A percentile compares a stretch with the other conserved stretches of the same genome.
Evolutionary conservation across 2,329 filamentous ascomycete species (phyloP).

Genomic region (Tolypocladium guangdongense): DNA sequence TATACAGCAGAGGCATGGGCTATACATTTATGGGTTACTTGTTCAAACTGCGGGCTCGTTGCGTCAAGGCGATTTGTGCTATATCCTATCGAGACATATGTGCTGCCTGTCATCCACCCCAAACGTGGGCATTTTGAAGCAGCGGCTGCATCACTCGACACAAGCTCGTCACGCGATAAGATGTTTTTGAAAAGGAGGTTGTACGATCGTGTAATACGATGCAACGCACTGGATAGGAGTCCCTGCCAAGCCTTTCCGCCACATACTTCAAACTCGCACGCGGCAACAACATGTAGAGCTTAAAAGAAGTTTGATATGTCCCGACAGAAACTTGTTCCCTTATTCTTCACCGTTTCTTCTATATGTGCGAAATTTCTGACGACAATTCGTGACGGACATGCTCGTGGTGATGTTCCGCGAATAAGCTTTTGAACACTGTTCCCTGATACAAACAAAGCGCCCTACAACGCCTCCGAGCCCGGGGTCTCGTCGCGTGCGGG

Average conservation of each 20-base stretch:
- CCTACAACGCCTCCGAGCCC: background rate
- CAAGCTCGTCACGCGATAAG: background rate
- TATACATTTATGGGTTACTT: background rate
- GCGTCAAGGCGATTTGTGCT: background rate
- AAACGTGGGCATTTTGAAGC: background rate
- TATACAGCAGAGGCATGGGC: background rate
- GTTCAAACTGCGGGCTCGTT: background rate
- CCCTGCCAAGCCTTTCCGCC: background rate
- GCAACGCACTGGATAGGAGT: background rate
- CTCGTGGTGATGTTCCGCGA: slow-evolving; percentile 2
- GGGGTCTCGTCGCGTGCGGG: background rate
- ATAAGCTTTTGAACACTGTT: slow-evolving; percentile 1
- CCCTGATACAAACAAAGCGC: background rate
- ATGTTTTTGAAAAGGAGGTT: background rate
- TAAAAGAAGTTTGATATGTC: too few species aligned
- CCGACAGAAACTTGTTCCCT: background rate
- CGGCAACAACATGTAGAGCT: background rate
- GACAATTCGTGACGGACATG: slow-evolving; percentile 5
- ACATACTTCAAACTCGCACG: background rate
- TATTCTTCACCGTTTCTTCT: background rate
- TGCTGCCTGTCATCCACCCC: too few species aligned
- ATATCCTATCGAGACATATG: background rate
- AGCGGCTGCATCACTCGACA: too few species aligned
- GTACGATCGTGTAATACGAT: background rate
- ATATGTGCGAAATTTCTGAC: background rate